These are phyloP conservation scores for Dovyalis caffra DNA, from an alignment of 345 rosid species.

Conservation along the genomic window DNA sequence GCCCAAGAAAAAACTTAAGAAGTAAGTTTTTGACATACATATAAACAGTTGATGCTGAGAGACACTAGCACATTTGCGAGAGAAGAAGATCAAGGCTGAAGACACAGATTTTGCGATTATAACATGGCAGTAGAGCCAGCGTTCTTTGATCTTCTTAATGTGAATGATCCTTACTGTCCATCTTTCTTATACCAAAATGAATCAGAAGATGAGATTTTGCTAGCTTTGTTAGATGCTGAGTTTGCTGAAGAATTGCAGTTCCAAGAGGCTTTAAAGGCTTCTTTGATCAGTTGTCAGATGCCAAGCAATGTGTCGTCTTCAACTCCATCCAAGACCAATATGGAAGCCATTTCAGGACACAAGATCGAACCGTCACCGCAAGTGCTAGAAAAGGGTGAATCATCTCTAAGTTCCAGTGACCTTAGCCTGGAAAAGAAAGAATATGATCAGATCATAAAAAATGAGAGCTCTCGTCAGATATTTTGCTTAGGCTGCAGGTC, in stretches of 20 bases:
- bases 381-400: neutral
- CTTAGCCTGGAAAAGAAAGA: neutral
- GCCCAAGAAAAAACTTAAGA: neutral
- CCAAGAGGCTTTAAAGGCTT: slow-evolving; percentile 4
- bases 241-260: slow-evolving; percentile 10
- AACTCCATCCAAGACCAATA: neutral
- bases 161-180: neutral
- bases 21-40: neutral
- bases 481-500: slow-evolving; percentile 2
- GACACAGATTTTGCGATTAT: neutral
- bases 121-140: neutral
- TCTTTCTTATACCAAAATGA: neutral
- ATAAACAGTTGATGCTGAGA: neutral
- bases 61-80: neutral
- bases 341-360: neutral
- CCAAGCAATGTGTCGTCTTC: neutral
- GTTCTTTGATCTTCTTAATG: neutral
- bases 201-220: neutral
- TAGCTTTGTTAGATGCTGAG: neutral
- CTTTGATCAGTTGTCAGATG: neutral
- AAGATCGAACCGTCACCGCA: neutral
- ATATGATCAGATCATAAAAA: neutral
- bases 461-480: neutral
- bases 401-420: slow-evolving; percentile 3
- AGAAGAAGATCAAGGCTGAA: neutral